These are phyloP conservation scores for Trichosporon sp. DNA, from an alignment of 1,284 basidiomycete genomes.

Conservation along the genomic window DNA sequence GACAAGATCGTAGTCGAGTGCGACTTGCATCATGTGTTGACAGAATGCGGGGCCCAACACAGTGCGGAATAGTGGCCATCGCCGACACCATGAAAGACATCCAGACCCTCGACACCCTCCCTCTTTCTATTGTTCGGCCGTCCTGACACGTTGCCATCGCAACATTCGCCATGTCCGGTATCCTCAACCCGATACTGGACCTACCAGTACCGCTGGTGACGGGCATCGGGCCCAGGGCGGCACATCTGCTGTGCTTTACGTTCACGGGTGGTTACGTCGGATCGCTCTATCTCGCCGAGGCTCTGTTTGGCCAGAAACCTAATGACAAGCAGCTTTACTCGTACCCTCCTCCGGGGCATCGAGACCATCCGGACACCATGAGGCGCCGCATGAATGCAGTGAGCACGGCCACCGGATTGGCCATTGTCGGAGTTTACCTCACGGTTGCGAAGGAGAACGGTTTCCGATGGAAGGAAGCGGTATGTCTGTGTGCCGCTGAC, in stretches of 20 bases:
- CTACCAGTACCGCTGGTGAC: conserved; percentile 34
- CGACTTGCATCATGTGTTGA: not conserved
- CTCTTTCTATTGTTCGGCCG: conserved; percentile 8
- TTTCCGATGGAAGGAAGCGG: conserved; percentile 26
- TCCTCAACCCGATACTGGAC: conserved; percentile 32
- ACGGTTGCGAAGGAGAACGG: conserved; percentile 36
- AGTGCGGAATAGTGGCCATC: not conserved
- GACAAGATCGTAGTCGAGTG: conserved; percentile 1
- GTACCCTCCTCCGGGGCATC: conserved; percentile 35
- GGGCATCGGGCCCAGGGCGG: conserved; percentile 37
- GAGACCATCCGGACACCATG: conserved; percentile 56
- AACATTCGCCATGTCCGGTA: conserved; percentile 19
- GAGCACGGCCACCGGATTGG: conserved; percentile 42
- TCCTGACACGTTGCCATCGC: conserved; percentile 2
- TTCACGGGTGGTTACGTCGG: conserved; percentile 59
- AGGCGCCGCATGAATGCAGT: conserved; percentile 52
- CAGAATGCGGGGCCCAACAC: conserved; percentile 23
- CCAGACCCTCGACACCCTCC: not conserved
- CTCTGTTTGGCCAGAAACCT: conserved; percentile 30
- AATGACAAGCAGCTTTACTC: not conserved
- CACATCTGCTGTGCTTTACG: conserved; percentile 47
- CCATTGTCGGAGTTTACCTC: conserved; percentile 40
- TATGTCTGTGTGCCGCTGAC: conserved; percentile 24
- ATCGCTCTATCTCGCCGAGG: conserved; percentile 57
- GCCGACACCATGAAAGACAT: conserved; percentile 6